Evolutionary conservation across 805 yeast genomes (phyloP).

Genomic region (Zygoascus flipseniorum): DNA sequence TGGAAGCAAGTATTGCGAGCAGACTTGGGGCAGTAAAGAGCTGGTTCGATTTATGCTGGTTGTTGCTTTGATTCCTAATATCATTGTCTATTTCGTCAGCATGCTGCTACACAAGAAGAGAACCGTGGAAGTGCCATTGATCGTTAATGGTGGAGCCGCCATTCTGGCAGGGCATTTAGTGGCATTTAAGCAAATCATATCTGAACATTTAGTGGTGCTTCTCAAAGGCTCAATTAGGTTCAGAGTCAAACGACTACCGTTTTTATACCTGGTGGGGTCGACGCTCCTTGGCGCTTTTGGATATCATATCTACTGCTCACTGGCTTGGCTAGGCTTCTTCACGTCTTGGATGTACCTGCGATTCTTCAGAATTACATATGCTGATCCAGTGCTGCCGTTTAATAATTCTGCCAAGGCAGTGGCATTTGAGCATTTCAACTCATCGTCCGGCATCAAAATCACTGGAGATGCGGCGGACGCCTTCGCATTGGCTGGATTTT

Average conservation of each 20-base stretch:
- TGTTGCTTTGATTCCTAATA: slow-evolving; percentile 32
- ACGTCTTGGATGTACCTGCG: slow-evolving; percentile 71
- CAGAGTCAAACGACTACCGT: slow-evolving; percentile 32
- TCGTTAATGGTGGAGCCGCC: slow-evolving; percentile 40
- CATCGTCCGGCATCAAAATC: slow-evolving; percentile 26
- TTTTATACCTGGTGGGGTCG: slow-evolving; percentile 30
- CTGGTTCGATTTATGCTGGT: slow-evolving; percentile 39
- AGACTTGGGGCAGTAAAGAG: slow-evolving; percentile 53
- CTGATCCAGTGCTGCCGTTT: slow-evolving; percentile 48
- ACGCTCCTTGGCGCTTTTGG: slow-evolving; percentile 23
- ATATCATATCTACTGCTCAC: slow-evolving; percentile 13
- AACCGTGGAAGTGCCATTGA: slow-evolving; percentile 19
- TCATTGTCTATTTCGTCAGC: slow-evolving; percentile 25
- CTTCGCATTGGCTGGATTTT: slow-evolving; percentile 73
- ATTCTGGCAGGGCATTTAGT: slow-evolving; percentile 51
- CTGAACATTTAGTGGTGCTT: slow-evolving; percentile 48
- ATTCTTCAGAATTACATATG: slow-evolving; percentile 55
- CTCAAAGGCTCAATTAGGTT: slow-evolving; percentile 40
- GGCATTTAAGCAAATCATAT: slow-evolving; percentile 56
- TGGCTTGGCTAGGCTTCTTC: slow-evolving; percentile 41
- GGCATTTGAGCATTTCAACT: slow-evolving; percentile 3
- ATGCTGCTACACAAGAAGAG: slow-evolving; percentile 8
- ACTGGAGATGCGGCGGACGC: slow-evolving; percentile 88
- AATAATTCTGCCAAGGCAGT: slow-evolving; percentile 4
- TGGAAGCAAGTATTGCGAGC: slow-evolving; percentile 58